Evolutionary conservation across 2,329 filamentous ascomycete genomes (phyloP), one percentile per base, ranked within the genome.

Genomic region (Fusarium penzigii): DNA sequence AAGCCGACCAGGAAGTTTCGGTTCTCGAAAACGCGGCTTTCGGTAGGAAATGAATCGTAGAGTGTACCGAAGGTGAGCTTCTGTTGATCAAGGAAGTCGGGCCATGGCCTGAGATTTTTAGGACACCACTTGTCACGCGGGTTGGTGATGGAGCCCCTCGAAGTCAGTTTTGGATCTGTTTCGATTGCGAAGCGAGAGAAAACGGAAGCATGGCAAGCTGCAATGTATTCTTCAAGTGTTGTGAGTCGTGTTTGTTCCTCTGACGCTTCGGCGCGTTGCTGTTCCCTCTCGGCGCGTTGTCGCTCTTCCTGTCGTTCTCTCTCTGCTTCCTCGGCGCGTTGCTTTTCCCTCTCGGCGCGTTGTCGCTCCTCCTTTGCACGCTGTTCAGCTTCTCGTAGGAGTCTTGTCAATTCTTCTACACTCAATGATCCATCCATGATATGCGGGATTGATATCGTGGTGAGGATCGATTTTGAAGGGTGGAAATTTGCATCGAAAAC

Each of bases 151-250:
- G 63, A 55, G 20, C 64, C 61, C 29, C 58, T 67, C 8, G 59
- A 64, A 2, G 63, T 65, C 5, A 70, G 57, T 43, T 44, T 50
- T 29, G 25, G 44, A 42, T 68, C 51, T 8, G 51, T 57, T 50
- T 69, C 55, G n/a, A 72, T 56, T 0, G 12, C 34, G 5, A 71
- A 54, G 11, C 57, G 57, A 11, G 61, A 41, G 20, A 61, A 67
- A 16, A 70, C 48, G 4, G 59, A 51, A 38, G 49, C 39, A 48
- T 72, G 66, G 49, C 57, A 72, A 11, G 61, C 56, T 34, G 48
- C 25, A 25, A 73, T 63, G 44, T 71, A 70, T 57, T 72, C 65
- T 12, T 63, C 40, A 16, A 72, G 48, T 41, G 65, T 70, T 9
- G 63, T 70, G 11, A 38, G 55, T 13, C 46, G 57, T 7, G 43